Base-by-base conservation (phyloP, 805 yeast genomes). In the Wickerhamiella qilinensis region DNA sequence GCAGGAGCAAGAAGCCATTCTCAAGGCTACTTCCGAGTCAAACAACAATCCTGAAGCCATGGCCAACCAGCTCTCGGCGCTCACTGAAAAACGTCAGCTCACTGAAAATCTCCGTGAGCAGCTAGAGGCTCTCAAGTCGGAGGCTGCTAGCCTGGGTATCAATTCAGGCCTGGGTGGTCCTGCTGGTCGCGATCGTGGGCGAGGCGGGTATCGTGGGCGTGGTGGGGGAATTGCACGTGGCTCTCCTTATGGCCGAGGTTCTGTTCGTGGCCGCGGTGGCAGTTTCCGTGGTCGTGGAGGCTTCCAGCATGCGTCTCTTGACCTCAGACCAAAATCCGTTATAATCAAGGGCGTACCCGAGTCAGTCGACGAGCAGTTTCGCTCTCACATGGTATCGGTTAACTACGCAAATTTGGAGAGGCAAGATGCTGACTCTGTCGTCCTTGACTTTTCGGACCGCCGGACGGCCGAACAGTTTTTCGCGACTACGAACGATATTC, bases 321-420 rank as follows among this genome's bases (percentile, higher is more conserved):
- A 63, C 43, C 46, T 59, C 25, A 53, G 68, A 12, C 63, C 68
- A 6, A 58, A 55, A 39, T 43, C 48, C 21, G 58, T 63, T 3
- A 37, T 45, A n/a, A 50, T 64, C 7, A 32, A 36, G 4, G 61
- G 62, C 4, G 46, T 62, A 2, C 32, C 52, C 2, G 43, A 45
- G 14, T 54, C 49, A 15, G 46, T 46, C 25, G 58, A 57, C 37
- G 67, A 60, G 41, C 47, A 52, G 9, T 46, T 62, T 19, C 44
- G 56, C 25, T 44, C 51, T 15, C 46, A 48, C 33, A 46, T 63
- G 14, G 49, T 53, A 18, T 40, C 53, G 18, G 33, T 43, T 5
- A 38, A 37, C 36, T 36, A 46, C 42, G 39, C 45, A 5, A 42
- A 42, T 36, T 33, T 40, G 28, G 39, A 40, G 22, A 43, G 53